phyloP scores from a whole-genome alignment of 805 yeast genomes.

The Suhomyces kilbournensis region DNA sequence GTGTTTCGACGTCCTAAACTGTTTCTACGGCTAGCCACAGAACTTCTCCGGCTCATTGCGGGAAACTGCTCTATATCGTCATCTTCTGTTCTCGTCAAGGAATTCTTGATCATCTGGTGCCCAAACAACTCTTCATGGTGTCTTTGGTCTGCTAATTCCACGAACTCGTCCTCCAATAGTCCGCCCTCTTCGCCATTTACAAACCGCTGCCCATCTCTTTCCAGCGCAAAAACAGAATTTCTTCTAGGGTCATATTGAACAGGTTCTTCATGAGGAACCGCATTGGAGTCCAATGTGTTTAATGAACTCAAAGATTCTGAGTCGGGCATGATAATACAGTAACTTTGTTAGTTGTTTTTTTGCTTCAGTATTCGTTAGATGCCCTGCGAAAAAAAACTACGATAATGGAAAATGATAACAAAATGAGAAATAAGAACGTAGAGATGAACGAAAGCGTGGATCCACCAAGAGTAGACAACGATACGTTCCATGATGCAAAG shows the following conservation, averaged over 20 bases:
- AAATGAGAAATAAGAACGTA: not conserved
- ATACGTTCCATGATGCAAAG: not conserved
- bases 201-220: not conserved
- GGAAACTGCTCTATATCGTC: not conserved
- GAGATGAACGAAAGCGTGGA: not conserved
- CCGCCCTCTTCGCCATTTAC: conserved; percentile 3
- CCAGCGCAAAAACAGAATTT: not conserved
- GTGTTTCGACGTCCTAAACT: not conserved
- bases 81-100: not conserved
- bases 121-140: conserved; percentile 13
- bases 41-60: not conserved
- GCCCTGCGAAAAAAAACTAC: not conserved
- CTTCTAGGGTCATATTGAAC: not conserved
- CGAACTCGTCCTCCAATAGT: not conserved
- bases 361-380: not conserved
- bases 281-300: not conserved
- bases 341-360: not conserved
- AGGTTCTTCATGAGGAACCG: not conserved
- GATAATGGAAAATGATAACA: not conserved
- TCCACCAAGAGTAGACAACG: not conserved
- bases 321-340: not conserved
- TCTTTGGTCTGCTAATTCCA: conserved; percentile 4
- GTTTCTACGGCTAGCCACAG: conserved; percentile 7
- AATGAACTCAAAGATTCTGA: not conserved
- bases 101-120: conserved; percentile 5